A percentile compares a stretch with the other conserved stretches of the same genome.
phyloP scores from a whole-genome alignment of 2,329 filamentous ascomycete genomes.

The Septoria petroselini region DNA sequence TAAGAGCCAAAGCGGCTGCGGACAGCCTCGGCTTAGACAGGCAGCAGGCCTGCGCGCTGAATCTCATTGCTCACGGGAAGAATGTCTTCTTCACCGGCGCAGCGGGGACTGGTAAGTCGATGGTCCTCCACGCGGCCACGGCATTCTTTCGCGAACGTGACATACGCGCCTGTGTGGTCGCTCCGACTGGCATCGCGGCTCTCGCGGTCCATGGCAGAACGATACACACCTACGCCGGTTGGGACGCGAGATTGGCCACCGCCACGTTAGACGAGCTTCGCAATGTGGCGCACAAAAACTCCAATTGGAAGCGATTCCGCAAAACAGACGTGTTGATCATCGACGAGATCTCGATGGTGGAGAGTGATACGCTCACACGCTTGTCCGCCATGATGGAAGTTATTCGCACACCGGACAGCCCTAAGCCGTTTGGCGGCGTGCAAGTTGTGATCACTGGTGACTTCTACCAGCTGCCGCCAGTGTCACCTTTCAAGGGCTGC shows the following conservation, averaged over 20 bases:
- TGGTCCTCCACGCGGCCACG: conserved; percentile 51
- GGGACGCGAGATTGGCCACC: conserved; percentile 49
- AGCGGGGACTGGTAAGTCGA: conserved; percentile 60
- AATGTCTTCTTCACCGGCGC: conserved; percentile 66
- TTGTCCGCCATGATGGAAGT: conserved; percentile 50
- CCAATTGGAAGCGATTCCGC: conserved; percentile 33
- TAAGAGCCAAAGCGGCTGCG: not conserved
- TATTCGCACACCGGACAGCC: conserved; percentile 18
- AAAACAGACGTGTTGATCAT: conserved; percentile 58
- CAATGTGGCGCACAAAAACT: conserved; percentile 34
- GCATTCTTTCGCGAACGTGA: conserved; percentile 38
- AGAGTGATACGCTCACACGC: conserved; percentile 53
- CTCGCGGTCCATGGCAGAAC: conserved; percentile 56
- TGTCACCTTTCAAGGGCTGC: conserved; percentile 56
- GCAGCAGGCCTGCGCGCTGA: not conserved
- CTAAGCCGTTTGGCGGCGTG: conserved; percentile 46
- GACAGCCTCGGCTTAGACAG: not conserved
- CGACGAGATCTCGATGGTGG: conserved; percentile 66
- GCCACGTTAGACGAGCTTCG: conserved; percentile 35
- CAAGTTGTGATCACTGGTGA: conserved; percentile 51
- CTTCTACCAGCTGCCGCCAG: conserved; percentile 60
- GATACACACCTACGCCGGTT: conserved; percentile 56
- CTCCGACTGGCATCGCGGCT: conserved; percentile 59
- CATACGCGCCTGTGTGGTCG: conserved; percentile 50
- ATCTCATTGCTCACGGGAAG: not conserved